Conservation (phyloP, 305 asterid genomes). For the Caryopteris hybrid region DNA sequence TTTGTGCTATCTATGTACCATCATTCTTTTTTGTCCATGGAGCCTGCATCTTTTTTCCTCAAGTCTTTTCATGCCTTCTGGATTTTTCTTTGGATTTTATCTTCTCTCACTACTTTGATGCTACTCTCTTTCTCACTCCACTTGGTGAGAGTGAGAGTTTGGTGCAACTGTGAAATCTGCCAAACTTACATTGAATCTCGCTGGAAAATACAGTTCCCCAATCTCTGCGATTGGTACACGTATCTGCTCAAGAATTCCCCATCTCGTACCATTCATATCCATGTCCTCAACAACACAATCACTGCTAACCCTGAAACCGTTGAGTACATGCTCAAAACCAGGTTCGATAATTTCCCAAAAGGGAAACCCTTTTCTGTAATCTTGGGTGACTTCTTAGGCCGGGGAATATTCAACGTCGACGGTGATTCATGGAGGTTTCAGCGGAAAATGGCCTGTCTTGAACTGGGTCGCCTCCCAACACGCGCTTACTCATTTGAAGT, state of each 20-base stretch:
- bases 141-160: constrained; percentile 17
- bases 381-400: constrained; percentile 71
- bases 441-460: constrained; percentile 55
- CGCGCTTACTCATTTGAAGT: constrained; percentile 44
- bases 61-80: constrained; percentile 12
- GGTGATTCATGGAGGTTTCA: constrained; percentile 73
- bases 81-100: neutral
- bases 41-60: constrained; percentile 16
- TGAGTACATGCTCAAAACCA: constrained; percentile 68
- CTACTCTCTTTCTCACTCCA: constrained; percentile 13
- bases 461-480: constrained; percentile 42
- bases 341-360: constrained; percentile 71
- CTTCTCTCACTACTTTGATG: constrained; percentile 7
- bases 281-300: constrained; percentile 59
- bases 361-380: constrained; percentile 74
- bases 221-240: constrained; percentile 84
- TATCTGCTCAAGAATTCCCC: constrained; percentile 57
- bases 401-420: constrained; percentile 83
- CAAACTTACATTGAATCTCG: constrained; percentile 34
- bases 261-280: constrained; percentile 58
- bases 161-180: constrained; percentile 65
- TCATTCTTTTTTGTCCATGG: no score
- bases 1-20: neutral
- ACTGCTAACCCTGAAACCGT: constrained; percentile 75
- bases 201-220: constrained; percentile 44